Percentiles rank a stretch among this genome's conserved stretches.
phyloP scores from a whole-genome alignment of 139 green algal genomes.

The Picochlorum sp. region DNA sequence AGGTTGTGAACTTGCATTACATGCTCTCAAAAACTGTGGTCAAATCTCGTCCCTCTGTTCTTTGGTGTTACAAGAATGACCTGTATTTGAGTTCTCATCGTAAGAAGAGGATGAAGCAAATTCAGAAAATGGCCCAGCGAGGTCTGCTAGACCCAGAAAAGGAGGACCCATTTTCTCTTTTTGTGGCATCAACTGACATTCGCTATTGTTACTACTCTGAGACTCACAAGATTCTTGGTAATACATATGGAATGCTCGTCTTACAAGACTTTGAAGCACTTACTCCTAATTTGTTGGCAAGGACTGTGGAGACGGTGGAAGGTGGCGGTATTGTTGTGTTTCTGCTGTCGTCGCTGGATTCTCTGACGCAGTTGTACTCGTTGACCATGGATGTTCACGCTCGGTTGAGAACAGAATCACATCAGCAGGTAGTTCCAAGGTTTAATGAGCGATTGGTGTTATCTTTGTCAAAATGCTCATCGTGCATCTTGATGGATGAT shows the following conservation, averaged over 20 bases:
- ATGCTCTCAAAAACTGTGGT: constrained; percentile 92
- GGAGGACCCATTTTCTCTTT: constrained; percentile 96
- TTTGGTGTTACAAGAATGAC: constrained; percentile 99
- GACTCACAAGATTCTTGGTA: constrained; percentile 93
- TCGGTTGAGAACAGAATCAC: constrained; percentile 81
- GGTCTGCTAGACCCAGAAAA: constrained; percentile 90
- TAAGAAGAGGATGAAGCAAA: constrained; percentile 93
- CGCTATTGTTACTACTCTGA: constrained; percentile 97
- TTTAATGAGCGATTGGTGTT: constrained; percentile 99
- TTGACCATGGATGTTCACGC: constrained; percentile 97
- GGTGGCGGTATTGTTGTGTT: constrained; percentile 91
- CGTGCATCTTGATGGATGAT: constrained; percentile 93
- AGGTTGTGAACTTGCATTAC: constrained; percentile 98
- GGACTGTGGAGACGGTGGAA: constrained; percentile 97
- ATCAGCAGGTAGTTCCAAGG: constrained; percentile 70
- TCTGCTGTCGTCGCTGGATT: constrained; percentile 78
- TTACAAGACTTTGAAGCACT: constrained; percentile 99
- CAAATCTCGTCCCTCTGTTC: constrained; percentile 86
- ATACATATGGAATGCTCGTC: constrained; percentile 98
- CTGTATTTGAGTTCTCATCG: constrained; percentile 76
- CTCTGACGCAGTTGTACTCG: constrained; percentile 86
- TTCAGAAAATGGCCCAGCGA: constrained; percentile 90
- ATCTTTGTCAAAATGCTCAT: constrained; percentile 69
- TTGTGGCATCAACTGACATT: constrained; percentile 90
- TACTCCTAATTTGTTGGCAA: constrained; percentile 94